Conservation (phyloP, 148 eudicot species). For the Drosera capensis region DNA sequence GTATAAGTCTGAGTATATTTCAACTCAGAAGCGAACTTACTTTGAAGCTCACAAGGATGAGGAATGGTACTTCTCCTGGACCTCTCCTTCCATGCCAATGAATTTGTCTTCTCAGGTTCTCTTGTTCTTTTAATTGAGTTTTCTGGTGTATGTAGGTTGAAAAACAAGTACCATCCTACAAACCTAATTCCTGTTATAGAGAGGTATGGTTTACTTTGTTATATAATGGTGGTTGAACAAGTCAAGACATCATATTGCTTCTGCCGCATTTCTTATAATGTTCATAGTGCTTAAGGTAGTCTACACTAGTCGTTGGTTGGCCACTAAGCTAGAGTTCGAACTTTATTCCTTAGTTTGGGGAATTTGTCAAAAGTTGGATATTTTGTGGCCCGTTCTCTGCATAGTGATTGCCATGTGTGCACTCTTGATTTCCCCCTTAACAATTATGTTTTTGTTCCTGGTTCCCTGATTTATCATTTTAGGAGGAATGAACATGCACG, state of each 20-base stretch:
- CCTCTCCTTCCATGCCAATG: neutral
- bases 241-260: neutral
- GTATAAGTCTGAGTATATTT: slow-evolving; percentile 78
- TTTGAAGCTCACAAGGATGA: slow-evolving; percentile 93
- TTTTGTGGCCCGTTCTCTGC: too few species aligned
- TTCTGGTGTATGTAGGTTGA: slow-evolving; percentile 49
- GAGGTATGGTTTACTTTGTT: slow-evolving; percentile 31
- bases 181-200: slow-evolving; percentile 72
- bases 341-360: too few species aligned
- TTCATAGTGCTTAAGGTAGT: too few species aligned
- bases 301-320: too few species aligned
- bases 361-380: too few species aligned
- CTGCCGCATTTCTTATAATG: too few species aligned
- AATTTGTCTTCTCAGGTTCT: neutral
- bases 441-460: neutral
- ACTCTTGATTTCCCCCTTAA: neutral
- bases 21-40: slow-evolving; percentile 82
- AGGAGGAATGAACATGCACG: slow-evolving; percentile 92
- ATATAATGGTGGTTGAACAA: neutral
- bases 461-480: neutral
- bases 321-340: too few species aligned
- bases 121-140: neutral
- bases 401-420: too few species aligned
- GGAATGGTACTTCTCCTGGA: slow-evolving; percentile 56
- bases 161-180: slow-evolving; percentile 93